phyloP scores from a whole-genome alignment of 805 yeast species.

The Yarrowia sp. region DNA sequence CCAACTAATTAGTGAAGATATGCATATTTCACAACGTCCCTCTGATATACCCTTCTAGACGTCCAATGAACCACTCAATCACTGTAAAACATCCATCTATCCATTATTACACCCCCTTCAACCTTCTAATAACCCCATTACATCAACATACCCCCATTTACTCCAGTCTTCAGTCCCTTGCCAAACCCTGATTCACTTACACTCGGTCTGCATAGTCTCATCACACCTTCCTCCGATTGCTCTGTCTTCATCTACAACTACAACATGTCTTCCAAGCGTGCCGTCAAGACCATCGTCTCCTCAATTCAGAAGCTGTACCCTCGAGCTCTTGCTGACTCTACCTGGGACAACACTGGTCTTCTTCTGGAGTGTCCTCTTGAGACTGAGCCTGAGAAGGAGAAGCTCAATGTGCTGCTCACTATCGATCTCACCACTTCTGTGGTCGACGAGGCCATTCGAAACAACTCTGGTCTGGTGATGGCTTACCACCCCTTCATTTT shows the following conservation, averaged over 20 bases:
- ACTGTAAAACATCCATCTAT: too few species aligned
- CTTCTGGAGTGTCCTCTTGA: constrained; percentile 62
- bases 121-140: background rate
- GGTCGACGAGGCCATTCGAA: constrained; percentile 74
- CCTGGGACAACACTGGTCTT: constrained; percentile 97
- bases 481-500: constrained; percentile 96
- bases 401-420: constrained; percentile 55
- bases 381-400: constrained; percentile 29
- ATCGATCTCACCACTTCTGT: constrained; percentile 83
- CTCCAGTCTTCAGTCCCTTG: background rate
- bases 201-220: background rate
- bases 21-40: too few species aligned
- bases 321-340: constrained; percentile 68
- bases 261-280: constrained; percentile 43
- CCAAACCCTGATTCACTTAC: constrained; percentile 16
- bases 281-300: constrained; percentile 40
- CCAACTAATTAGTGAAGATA: too few species aligned
- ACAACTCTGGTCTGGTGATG: constrained; percentile 56
- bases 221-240: background rate
- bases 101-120: background rate
- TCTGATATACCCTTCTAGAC: too few species aligned
- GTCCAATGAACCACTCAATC: too few species aligned
- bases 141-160: background rate
- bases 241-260: background rate
- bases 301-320: constrained; percentile 75